Conservation (phyloP, 78 protist species). For the Dictyostelium intermedium region DNA sequence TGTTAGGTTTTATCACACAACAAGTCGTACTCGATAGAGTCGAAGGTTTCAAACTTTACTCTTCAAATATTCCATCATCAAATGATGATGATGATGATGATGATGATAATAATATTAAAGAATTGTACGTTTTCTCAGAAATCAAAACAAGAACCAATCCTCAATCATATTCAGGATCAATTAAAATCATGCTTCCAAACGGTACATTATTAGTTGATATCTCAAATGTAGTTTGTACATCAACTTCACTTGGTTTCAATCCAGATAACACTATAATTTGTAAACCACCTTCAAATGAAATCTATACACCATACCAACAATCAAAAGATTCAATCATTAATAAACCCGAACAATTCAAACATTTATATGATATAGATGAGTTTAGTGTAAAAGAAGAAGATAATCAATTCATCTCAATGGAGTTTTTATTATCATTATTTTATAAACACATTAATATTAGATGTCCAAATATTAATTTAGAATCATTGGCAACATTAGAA, state of each 20-base stretch:
- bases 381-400: background rate
- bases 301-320: background rate
- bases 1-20: background rate
- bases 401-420: background rate
- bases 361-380: background rate
- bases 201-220: background rate
- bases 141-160: background rate
- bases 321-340: background rate
- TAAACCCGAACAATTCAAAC: background rate
- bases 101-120: background rate
- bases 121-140: background rate
- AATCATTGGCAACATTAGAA: background rate
- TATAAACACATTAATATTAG: background rate
- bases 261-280: background rate
- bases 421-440: background rate
- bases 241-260: background rate
- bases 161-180: background rate
- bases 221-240: background rate
- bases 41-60: constrained; percentile 7
- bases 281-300: background rate
- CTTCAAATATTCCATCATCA: background rate
- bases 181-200: background rate
- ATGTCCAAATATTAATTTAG: background rate
- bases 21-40: constrained; percentile 43
- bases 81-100: background rate